Evolutionary conservation across 1,284 basidiomycete species (phyloP).

Genomic region (Ceratobasidium sp.): DNA sequence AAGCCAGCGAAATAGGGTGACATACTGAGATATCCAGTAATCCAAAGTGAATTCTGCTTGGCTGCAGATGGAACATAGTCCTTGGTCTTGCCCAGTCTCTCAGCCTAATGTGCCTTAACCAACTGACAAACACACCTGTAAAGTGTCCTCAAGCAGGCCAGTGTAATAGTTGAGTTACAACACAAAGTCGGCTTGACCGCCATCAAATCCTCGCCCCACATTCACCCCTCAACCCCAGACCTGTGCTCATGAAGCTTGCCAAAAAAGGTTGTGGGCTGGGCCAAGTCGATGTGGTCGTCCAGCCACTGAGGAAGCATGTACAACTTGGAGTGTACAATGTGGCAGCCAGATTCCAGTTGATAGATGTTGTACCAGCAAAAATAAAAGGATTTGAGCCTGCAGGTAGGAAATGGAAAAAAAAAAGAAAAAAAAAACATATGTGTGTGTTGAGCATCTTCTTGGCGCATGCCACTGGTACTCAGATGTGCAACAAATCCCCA

Average conservation of each 20-base stretch:
- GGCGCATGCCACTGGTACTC: slow-evolving; percentile 7
- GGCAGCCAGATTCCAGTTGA: slow-evolving; percentile 59
- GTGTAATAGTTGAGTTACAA: slow-evolving; percentile 65
- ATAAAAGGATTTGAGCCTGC: neutral
- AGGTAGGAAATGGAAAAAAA: neutral
- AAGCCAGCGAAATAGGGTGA: neutral
- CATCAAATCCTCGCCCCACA: too few species aligned
- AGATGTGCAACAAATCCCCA: slow-evolving; percentile 12
- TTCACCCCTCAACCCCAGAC: slow-evolving; percentile 49
- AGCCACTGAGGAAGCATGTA: too few species aligned
- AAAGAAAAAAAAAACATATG: slow-evolving; percentile 56
- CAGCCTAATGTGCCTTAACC: neutral
- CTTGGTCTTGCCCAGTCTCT: slow-evolving; percentile 53
- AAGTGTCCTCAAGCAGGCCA: slow-evolving; percentile 65
- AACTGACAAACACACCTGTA: slow-evolving; percentile 60
- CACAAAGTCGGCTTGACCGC: too few species aligned
- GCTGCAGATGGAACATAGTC: slow-evolving; percentile 63
- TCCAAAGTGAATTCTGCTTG: slow-evolving; percentile 63
- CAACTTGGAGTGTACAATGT: slow-evolving; percentile 66
- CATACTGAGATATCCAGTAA: slow-evolving; percentile 69
- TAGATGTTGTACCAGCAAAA: slow-evolving; percentile 64
- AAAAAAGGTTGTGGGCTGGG: slow-evolving; percentile 37
- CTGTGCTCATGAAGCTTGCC: slow-evolving; percentile 50
- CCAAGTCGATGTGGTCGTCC: slow-evolving; percentile 15
- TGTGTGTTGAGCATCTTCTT: slow-evolving; percentile 9